Evolutionary conservation across 2,329 filamentous ascomycete genomes (phyloP).

Genomic region (Plenodomus tracheiphilus): DNA sequence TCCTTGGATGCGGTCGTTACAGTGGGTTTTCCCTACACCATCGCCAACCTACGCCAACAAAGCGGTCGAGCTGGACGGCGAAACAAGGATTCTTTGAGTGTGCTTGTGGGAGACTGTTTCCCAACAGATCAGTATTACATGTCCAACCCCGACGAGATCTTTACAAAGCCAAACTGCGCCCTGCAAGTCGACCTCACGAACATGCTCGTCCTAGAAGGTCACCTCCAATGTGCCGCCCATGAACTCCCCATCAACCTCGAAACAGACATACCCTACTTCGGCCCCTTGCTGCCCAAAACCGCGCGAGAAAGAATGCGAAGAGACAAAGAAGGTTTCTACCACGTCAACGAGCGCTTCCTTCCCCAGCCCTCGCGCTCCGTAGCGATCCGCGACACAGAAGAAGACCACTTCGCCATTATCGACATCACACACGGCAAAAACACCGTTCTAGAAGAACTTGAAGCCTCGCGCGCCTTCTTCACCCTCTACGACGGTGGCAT

Average conservation of each 20-base stretch:
- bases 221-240: conserved; percentile 91
- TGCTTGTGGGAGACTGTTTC: conserved; percentile 86
- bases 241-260: conserved; percentile 88
- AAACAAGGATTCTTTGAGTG: conserved; percentile 89
- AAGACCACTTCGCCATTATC: conserved; percentile 92
- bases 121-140: conserved; percentile 96
- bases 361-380: conserved; percentile 83
- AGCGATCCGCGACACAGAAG: conserved; percentile 84
- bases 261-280: conserved; percentile 79
- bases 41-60: conserved; percentile 92
- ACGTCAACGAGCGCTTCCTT: conserved; percentile 85
- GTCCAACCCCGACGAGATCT: conserved; percentile 91
- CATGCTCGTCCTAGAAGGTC: conserved; percentile 86
- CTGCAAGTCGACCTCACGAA: conserved; percentile 92
- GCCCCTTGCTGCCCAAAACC: conserved; percentile 69
- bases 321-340: conserved; percentile 81
- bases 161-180: conserved; percentile 86
- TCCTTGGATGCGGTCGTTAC: conserved; percentile 91
- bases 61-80: conserved; percentile 88
- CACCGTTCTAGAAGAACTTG: conserved; percentile 89
- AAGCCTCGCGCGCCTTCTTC: conserved; percentile 91
- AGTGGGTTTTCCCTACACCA: conserved; percentile 92
- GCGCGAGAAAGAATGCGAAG: conserved; percentile 73
- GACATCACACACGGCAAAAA: conserved; percentile 84
- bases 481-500: conserved; percentile 97